Percentiles rank a stretch among this genome's conserved stretches.
Evolutionary conservation across 2,329 filamentous ascomycete species (phyloP).

Genomic region (Tolypocladium cylindrosporum): DNA sequence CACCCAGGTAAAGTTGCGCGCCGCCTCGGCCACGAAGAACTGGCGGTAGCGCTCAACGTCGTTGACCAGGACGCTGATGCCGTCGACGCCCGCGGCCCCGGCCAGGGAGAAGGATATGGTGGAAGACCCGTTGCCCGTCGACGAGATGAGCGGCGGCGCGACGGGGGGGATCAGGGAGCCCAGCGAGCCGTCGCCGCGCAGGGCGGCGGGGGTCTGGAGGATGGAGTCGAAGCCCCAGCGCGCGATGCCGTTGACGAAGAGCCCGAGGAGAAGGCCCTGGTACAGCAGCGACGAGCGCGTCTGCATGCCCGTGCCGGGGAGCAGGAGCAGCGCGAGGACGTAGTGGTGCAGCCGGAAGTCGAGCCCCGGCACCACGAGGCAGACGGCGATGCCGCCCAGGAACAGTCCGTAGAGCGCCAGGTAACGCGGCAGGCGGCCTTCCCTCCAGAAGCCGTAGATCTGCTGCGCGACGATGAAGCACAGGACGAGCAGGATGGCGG

Average conservation of each 20-base stretch:
- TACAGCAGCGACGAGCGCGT: slow-evolving; percentile 77
- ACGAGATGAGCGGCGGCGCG: slow-evolving; percentile 36
- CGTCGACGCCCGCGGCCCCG: slow-evolving; percentile 44
- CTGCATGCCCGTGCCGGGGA: slow-evolving; percentile 82
- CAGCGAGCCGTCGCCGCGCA: slow-evolving; percentile 59
- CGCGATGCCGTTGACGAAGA: slow-evolving; percentile 90
- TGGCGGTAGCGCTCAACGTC: slow-evolving; percentile 74
- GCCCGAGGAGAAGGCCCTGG: slow-evolving; percentile 78
- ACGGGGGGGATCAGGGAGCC: slow-evolving; percentile 52
- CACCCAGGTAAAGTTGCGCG: slow-evolving; percentile 47
- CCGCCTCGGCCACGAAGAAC: slow-evolving; percentile 50
- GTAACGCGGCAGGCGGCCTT: slow-evolving; percentile 70
- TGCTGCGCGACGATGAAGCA: slow-evolving; percentile 61
- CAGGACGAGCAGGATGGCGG: slow-evolving; percentile 65
- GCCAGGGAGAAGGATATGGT: slow-evolving; percentile 55
- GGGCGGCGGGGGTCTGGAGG: slow-evolving; percentile 65
- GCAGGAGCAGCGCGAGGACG: slow-evolving; percentile 73
- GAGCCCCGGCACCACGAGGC: slow-evolving; percentile 64
- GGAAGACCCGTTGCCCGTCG: slow-evolving; percentile 33
- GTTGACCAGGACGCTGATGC: slow-evolving; percentile 75
- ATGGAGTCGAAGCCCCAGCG: slow-evolving; percentile 90
- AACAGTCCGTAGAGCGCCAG: slow-evolving; percentile 69
- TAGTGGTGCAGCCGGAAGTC: slow-evolving; percentile 91
- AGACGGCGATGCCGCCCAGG: slow-evolving; percentile 52
- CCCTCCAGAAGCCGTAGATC: slow-evolving; percentile 75